phyloP scores from a whole-genome alignment of 768 basidiomycete species.

The Hypholoma sublateritium region DNA sequence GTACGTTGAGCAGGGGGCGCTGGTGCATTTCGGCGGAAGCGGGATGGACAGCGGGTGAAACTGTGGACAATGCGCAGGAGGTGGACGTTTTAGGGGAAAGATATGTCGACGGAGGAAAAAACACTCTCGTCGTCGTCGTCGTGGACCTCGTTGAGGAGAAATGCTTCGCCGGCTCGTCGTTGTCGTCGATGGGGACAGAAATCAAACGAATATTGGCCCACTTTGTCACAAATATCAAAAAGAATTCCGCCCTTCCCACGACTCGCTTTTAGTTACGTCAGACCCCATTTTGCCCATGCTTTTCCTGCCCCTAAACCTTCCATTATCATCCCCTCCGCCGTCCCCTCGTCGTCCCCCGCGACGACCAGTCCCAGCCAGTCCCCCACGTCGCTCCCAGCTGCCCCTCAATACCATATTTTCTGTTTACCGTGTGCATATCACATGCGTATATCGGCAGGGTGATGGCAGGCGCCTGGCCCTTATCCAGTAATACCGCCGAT shows the following conservation, averaged over 20 bases:
- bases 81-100: background rate
- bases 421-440: no score
- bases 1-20: constrained; percentile 54
- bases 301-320: no score
- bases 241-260: constrained; percentile 7
- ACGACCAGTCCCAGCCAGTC: no score
- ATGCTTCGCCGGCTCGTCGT: background rate
- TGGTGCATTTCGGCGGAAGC: constrained; percentile 53
- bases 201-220: constrained; percentile 10
- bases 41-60: constrained; percentile 4
- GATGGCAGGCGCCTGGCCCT: no score
- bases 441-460: no score
- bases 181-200: constrained; percentile 7
- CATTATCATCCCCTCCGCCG: no score
- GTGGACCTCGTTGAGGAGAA: background rate
- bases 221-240: constrained; percentile 9
- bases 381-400: no score
- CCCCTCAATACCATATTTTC: no score
- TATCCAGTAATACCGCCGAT: no score
- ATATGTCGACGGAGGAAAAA: background rate
- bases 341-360: no score
- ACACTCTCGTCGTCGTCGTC: constrained; percentile 1
- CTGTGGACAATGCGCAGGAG: background rate
- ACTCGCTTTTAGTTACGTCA: constrained; percentile 1
- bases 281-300: no score